These are phyloP conservation scores for Russula vinacea DNA, from an alignment of 768 basidiomycete genomes.

Conservation along the genomic window DNA sequence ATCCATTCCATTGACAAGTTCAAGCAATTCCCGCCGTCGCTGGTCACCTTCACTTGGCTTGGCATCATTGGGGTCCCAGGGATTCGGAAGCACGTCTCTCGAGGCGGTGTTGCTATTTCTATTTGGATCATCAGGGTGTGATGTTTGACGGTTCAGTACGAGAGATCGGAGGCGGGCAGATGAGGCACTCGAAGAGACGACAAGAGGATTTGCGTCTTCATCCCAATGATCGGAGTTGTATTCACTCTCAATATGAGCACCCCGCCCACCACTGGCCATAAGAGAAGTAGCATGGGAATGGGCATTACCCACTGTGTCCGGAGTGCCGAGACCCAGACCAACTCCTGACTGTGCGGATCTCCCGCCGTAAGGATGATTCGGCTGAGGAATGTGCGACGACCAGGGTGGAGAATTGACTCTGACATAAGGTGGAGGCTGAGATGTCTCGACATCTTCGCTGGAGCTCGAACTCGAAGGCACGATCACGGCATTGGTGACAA, in stretches of 20 bases:
- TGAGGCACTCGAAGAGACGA: constrained; percentile 15
- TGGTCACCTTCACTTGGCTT: constrained; percentile 10
- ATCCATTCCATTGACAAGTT: constrained; percentile 25
- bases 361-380: background rate
- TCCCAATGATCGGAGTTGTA: constrained; percentile 4
- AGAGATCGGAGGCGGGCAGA: constrained; percentile 16
- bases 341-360: constrained; percentile 16
- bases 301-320: background rate
- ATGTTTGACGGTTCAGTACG: constrained; percentile 16
- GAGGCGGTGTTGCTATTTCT: constrained; percentile 13
- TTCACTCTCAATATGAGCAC: constrained; percentile 11
- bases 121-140: background rate
- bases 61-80: constrained; percentile 9
- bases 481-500: constrained; percentile 26
- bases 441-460: constrained; percentile 18
- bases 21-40: constrained; percentile 24
- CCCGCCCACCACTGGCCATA: background rate
- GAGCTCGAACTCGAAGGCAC: constrained; percentile 27
- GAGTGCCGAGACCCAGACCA: constrained; percentile 15
- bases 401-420: constrained; percentile 2
- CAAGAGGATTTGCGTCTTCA: constrained; percentile 14
- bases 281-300: background rate
- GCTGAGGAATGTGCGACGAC: constrained; percentile 2
- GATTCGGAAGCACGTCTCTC: constrained; percentile 15
- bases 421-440: background rate